phyloP scores from a whole-genome alignment of 75 land plant genomes.

The Gnetum montanum region DNA sequence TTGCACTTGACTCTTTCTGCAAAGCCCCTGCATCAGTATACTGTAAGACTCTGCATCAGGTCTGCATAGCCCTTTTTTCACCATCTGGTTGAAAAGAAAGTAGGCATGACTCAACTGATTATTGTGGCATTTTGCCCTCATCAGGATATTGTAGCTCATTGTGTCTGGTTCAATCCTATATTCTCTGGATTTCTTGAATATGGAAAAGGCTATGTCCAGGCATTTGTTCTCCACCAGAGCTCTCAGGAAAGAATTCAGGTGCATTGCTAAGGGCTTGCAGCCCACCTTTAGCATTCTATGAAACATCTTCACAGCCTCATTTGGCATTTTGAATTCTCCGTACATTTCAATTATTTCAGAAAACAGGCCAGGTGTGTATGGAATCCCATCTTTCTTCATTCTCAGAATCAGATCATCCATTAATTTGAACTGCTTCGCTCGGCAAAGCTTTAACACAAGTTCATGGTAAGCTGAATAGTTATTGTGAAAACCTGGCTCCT shows the following conservation, averaged over 20 bases:
- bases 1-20: conserved; percentile 48
- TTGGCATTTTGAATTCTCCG: conserved; percentile 29
- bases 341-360: conserved; percentile 25
- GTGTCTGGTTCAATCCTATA: conserved; percentile 25
- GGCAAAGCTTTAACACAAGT: conserved; percentile 44
- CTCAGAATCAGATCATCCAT: conserved; percentile 23
- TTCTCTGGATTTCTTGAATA: conserved; percentile 16
- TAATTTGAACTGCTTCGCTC: conserved; percentile 27
- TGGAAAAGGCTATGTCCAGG: conserved; percentile 30
- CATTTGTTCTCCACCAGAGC: conserved; percentile 20
- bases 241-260: conserved; percentile 28
- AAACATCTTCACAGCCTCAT: conserved; percentile 24
- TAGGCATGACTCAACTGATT: conserved; percentile 53
- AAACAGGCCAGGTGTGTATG: conserved; percentile 33
- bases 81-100: conserved; percentile 63
- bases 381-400: conserved; percentile 14
- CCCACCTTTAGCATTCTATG: conserved; percentile 23
- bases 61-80: conserved; percentile 28
- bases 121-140: conserved; percentile 27
- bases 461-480: conserved; percentile 30
- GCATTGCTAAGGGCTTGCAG: conserved; percentile 17
- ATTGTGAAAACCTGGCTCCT: conserved; percentile 24
- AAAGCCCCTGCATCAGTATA: conserved; percentile 63
- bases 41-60: conserved; percentile 77
- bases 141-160: conserved; percentile 36